phyloP scores from a whole-genome alignment of 257 asterid genomes.

The Nemophila menziesii region DNA sequence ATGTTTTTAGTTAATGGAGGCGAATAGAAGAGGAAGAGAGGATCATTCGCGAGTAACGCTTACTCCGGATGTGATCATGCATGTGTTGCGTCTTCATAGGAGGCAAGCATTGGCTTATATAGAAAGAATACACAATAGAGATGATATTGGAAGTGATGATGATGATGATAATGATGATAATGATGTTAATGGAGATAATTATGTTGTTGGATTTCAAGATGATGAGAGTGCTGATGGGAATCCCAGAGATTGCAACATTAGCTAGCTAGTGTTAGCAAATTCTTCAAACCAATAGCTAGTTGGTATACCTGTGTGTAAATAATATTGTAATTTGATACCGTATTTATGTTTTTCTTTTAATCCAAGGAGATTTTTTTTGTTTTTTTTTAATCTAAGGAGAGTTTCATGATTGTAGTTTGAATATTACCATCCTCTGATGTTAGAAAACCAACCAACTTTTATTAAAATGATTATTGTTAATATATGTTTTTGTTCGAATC shows the following conservation, averaged over 20 bases:
- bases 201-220: conserved; percentile 34
- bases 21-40: conserved; percentile 46
- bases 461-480: too few relatives aligned
- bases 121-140: conserved; percentile 33
- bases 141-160: conserved; percentile 28
- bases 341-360: too few relatives aligned
- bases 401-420: too few relatives aligned
- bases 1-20: conserved; percentile 41
- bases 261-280: too few relatives aligned
- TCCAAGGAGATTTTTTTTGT: too few relatives aligned
- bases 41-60: conserved; percentile 46
- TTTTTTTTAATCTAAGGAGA: too few relatives aligned
- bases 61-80: conserved; percentile 71
- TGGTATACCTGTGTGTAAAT: too few relatives aligned
- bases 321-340: too few relatives aligned
- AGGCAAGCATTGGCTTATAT: conserved; percentile 54
- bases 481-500: too few relatives aligned
- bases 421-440: too few relatives aligned
- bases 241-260: conserved; percentile 51
- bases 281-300: too few relatives aligned
- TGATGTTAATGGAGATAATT: conserved; percentile 22
- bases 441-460: too few relatives aligned
- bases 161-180: conserved; percentile 24
- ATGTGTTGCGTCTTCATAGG: conserved; percentile 54
- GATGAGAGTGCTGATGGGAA: conserved; percentile 35